A percentile compares a stretch with the other conserved stretches of the same genome.
Evolutionary conservation across 2,329 filamentous ascomycete genomes (phyloP).

Genomic region (Exophiala alcalophila): DNA sequence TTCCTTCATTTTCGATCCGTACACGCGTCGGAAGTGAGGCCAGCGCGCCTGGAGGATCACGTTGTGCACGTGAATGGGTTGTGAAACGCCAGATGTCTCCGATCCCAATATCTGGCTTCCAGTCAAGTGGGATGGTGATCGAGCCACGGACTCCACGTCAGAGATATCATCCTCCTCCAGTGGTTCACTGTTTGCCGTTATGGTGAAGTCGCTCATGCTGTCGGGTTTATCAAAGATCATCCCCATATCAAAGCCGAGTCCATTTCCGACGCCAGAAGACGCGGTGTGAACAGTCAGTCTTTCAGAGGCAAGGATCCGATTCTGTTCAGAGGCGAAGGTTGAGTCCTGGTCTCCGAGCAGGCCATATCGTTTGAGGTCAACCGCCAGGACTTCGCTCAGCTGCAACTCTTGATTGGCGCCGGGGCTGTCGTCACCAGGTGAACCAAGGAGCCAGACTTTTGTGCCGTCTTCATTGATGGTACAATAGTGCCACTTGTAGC

Average conservation of each 20-base stretch:
- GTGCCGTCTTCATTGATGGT: slow-evolving; percentile 93
- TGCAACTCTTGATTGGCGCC: slow-evolving; percentile 80
- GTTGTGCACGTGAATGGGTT: slow-evolving; percentile 89
- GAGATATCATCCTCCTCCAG: slow-evolving; percentile 49
- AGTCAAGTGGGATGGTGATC: slow-evolving; percentile 24
- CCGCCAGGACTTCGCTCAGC: slow-evolving; percentile 87
- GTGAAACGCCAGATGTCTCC: slow-evolving; percentile 56
- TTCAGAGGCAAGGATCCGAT: slow-evolving; percentile 52
- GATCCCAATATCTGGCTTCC: slow-evolving; percentile 25
- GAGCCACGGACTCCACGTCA: slow-evolving; percentile 27
- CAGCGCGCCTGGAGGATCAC: slow-evolving; percentile 92
- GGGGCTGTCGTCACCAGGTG: slow-evolving; percentile 71
- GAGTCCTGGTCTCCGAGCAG: slow-evolving; percentile 76
- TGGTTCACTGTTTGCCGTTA: slow-evolving; percentile 82
- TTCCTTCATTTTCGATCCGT: slow-evolving; percentile 92
- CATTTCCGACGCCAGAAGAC: slow-evolving; percentile 27
- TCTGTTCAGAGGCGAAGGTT: slow-evolving; percentile 50
- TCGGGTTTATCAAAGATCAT: slow-evolving; percentile 75
- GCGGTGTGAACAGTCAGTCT: slow-evolving; percentile 53
- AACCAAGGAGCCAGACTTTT: slow-evolving; percentile 95
- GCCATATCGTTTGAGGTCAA: slow-evolving; percentile 88
- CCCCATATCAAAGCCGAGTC: slow-evolving; percentile 81
- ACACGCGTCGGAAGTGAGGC: slow-evolving; percentile 92
- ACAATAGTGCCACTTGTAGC: slow-evolving; percentile 98
- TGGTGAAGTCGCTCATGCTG: slow-evolving; percentile 83